A percentile compares a stretch with the other conserved stretches of the same genome.
These are phyloP conservation scores for Tetracentron sinense DNA, from an alignment of 164 flowering plant species.

Conservation along the genomic window DNA sequence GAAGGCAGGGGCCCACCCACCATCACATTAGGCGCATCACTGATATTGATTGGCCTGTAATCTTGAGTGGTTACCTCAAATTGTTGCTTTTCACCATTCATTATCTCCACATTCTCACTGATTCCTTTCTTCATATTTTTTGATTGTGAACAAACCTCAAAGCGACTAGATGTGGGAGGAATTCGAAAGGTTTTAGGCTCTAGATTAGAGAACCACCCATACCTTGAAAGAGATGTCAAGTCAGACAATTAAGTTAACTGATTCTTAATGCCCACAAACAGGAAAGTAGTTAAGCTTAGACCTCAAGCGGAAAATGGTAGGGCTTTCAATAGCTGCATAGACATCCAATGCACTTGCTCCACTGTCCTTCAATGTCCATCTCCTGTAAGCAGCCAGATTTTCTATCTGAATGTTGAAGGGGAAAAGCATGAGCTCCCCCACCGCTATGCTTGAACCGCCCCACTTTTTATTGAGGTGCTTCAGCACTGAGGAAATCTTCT, in stretches of 20 bases:
- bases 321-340: conserved; percentile 47
- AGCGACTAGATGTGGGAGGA: conserved; percentile 18
- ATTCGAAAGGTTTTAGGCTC: conserved; percentile 12
- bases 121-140: conserved; percentile 17
- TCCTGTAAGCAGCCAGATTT: conserved; percentile 19
- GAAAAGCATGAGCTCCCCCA: conserved; percentile 53
- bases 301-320: conserved; percentile 72
- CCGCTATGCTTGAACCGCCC: conserved; percentile 51
- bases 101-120: conserved; percentile 4
- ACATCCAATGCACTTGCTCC: conserved; percentile 49
- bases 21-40: background rate
- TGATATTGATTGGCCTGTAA: background rate
- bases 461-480: conserved; percentile 67
- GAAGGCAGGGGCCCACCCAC: background rate
- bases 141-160: conserved; percentile 12
- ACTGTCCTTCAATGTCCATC: conserved; percentile 53
- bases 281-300: conserved; percentile 14
- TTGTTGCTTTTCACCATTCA: conserved; percentile 12
- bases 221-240: conserved; percentile 37
- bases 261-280: background rate
- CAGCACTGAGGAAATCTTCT: conserved; percentile 74
- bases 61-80: conserved; percentile 10
- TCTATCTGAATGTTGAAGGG: conserved; percentile 31
- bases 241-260: conserved; percentile 13
- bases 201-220: conserved; percentile 54